Evolutionary conservation across 2,329 filamentous ascomycete species (phyloP), one percentile per base, ranked within the genome.

Genomic region (Aspergillus brasiliensis): DNA sequence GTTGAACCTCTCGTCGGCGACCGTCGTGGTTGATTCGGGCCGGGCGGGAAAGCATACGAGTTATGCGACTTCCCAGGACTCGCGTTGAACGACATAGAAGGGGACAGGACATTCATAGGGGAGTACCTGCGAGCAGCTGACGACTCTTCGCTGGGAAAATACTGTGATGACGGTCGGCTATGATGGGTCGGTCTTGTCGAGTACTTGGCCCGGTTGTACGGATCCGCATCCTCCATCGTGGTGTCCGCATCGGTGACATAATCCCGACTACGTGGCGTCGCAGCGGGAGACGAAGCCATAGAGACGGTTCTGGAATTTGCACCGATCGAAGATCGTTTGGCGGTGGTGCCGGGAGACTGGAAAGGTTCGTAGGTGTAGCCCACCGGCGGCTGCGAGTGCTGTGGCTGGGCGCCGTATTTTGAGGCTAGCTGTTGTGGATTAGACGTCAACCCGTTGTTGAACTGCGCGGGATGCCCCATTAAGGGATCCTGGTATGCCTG

Each of bases 121-220:
- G 94, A 98, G 79, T 98, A 98, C 73, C 93, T 88, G 75, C 96
- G 91, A 61, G 92, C 91, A 59, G 92, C 91, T 53, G 91, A 84
- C 46, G 92, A 95, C 60, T 91, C 88, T 71, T 94, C 88, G 66
- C 88, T 88, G 53, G 88, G 81, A 49, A 88, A 78, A 67, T 89
- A 90, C 75, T 94, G 89, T 68, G 92, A 86, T 63, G 86, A 91
- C 61, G 87, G 82, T 67, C 94, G 88, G 66, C 62, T 73, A 71
- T 92, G 87, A 73, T 92, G 88, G 73, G 87, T 87, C 46, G 91
- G 87, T 67, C 91, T 87, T 78, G 92, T 87, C 62, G 91, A 86
- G 77, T 97, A 96, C 77, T 96, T 96, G 72, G 91, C 87, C 76
- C 88, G 87, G 71, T 90, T 88, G 78, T 96, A 96, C 51, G 91